Conservation (phyloP, 495 filamentous ascomycete species). For the Xylaria longipes region DNA sequence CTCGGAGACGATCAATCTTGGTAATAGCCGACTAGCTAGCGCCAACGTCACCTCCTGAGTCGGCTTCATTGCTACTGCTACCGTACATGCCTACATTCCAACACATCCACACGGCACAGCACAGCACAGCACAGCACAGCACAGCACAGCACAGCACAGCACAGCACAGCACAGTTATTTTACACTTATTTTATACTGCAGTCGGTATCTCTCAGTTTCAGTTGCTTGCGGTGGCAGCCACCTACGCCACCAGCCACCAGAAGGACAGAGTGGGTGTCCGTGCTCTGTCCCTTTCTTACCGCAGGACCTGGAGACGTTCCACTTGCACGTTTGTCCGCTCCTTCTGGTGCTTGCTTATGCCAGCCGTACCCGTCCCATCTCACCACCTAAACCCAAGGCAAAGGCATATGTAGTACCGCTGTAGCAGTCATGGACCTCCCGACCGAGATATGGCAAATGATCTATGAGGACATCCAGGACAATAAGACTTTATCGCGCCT, state of each 20-base stretch:
- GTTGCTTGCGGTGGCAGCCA: background rate
- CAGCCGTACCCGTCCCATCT: background rate
- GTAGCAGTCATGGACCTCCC: slow-evolving; percentile 24
- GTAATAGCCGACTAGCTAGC: slow-evolving; percentile 21
- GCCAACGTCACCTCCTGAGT: slow-evolving; percentile 10
- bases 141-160: too few species aligned
- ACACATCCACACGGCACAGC: background rate
- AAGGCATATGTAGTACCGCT: background rate
- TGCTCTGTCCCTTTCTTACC: background rate
- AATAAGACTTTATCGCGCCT: slow-evolving; percentile 24
- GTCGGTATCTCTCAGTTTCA: background rate
- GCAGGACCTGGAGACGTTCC: background rate
- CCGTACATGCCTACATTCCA: background rate
- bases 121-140: too few species aligned
- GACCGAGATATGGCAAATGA: slow-evolving; percentile 32
- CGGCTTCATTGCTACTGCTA: background rate
- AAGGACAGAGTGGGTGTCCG: background rate
- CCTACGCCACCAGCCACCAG: slow-evolving; percentile 7
- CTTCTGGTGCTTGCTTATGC: background rate
- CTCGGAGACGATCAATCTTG: slow-evolving; percentile 24
- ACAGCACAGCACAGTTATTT: too few species aligned
- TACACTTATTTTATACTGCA: too few species aligned
- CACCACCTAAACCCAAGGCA: background rate
- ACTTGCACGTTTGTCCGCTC: background rate
- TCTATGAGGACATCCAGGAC: slow-evolving; percentile 26